phyloP scores from a whole-genome alignment of 768 basidiomycete species.

The Collybia sordida region DNA sequence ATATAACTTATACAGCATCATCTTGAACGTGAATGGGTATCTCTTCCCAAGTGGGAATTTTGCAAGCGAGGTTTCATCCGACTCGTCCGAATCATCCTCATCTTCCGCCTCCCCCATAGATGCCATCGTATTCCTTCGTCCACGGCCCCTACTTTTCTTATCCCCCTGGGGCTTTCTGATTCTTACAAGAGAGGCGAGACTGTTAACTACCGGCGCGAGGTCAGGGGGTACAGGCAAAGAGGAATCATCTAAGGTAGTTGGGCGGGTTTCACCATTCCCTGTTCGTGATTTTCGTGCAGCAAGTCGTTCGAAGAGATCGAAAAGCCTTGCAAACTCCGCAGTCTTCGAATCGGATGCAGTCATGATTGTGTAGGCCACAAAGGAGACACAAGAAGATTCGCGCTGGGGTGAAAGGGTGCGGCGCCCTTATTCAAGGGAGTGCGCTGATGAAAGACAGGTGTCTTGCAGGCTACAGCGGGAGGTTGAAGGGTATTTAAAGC shows the following conservation, averaged over 20 bases:
- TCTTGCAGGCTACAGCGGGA: too few species aligned
- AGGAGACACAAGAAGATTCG: neutral
- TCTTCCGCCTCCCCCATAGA: slow-evolving; percentile 3
- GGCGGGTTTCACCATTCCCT: slow-evolving; percentile 25
- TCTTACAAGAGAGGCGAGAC: slow-evolving; percentile 24
- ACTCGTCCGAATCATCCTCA: slow-evolving; percentile 16
- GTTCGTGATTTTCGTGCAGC: slow-evolving; percentile 40
- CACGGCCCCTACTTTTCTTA: slow-evolving; percentile 5
- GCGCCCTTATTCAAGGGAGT: too few species aligned
- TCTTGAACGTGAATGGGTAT: slow-evolving; percentile 63
- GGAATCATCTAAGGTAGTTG: slow-evolving; percentile 21
- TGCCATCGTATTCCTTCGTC: slow-evolving; percentile 27
- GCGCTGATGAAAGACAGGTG: too few species aligned
- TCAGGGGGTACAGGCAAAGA: slow-evolving; percentile 32
- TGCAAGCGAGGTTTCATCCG: slow-evolving; percentile 27
- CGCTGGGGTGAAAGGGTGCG: too few species aligned
- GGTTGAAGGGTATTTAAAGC: too few species aligned
- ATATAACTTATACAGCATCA: slow-evolving; percentile 69
- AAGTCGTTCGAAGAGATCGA: slow-evolving; percentile 53
- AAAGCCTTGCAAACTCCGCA: slow-evolving; percentile 54
- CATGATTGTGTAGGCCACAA: slow-evolving; percentile 9
- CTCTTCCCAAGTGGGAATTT: slow-evolving; percentile 45
- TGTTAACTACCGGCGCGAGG: slow-evolving; percentile 34
- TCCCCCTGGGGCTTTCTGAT: slow-evolving; percentile 9
- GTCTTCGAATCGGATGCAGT: slow-evolving; percentile 34